A percentile compares a stretch with the other conserved stretches of the same genome.
Conservation (phyloP, 139 green algal species). For the Tetradesmus lagerheimii region DNA sequence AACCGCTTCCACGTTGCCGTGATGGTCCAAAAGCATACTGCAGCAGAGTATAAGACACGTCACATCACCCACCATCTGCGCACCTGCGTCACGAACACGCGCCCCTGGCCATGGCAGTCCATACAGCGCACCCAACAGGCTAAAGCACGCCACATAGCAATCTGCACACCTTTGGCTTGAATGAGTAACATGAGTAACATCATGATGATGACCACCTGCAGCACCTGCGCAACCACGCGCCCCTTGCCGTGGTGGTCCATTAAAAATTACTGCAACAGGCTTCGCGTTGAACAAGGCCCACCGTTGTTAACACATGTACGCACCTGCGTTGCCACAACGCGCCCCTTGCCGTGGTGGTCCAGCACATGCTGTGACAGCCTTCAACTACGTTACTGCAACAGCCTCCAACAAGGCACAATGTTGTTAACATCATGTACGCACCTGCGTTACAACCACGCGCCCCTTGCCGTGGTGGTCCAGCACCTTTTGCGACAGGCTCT, state of each 20-base stretch:
- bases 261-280: conserved; percentile 53
- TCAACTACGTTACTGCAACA: conserved; percentile 52
- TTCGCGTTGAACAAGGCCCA: no score
- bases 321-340: conserved; percentile 88
- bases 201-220: no score
- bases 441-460: conserved; percentile 89
- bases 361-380: conserved; percentile 73
- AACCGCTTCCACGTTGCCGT: no score
- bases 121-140: conserved; percentile 67
- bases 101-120: conserved; percentile 83
- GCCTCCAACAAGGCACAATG: no score
- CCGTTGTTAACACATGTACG: no score
- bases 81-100: conserved; percentile 63
- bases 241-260: conserved; percentile 84
- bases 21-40: no score
- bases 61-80: no score
- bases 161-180: no score
- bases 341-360: conserved; percentile 83
- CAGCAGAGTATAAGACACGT: no score
- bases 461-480: conserved; percentile 85
- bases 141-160: no score
- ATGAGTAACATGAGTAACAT: no score
- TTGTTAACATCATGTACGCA: no score
- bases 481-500: conserved; percentile 73
- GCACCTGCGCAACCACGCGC: conserved; percentile 82